A percentile compares a stretch with the other conserved stretches of the same genome.
Conservation (phyloP, 805 yeast genomes). For the Ogataea trehalophila region DNA sequence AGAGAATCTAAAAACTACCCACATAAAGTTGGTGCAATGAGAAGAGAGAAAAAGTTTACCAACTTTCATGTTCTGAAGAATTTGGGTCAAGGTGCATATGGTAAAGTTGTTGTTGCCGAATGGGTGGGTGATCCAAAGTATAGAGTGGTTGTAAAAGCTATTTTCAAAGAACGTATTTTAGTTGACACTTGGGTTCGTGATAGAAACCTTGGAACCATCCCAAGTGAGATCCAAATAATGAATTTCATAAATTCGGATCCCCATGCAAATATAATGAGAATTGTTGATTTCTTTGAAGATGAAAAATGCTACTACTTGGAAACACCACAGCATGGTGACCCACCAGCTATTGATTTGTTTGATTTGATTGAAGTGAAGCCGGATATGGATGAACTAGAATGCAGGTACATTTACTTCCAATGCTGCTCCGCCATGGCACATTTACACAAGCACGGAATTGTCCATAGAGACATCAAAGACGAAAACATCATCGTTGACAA, state of each 20-base stretch:
- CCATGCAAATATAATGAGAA: conserved; percentile 81
- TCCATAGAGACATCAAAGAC: conserved; percentile 92
- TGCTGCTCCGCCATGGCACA: conserved; percentile 75
- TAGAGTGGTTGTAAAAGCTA: conserved; percentile 78
- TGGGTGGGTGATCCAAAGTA: conserved; percentile 59
- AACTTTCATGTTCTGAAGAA: conserved; percentile 70
- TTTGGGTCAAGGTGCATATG: conserved; percentile 97
- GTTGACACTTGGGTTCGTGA: conserved; percentile 98
- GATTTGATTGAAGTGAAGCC: conserved; percentile 86
- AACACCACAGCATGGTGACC: conserved; percentile 83
- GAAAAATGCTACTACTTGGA: conserved; percentile 84
- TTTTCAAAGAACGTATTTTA: conserved; percentile 84
- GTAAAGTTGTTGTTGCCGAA: conserved; percentile 79
- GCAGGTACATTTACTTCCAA: conserved; percentile 73
- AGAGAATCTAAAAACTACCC: conserved; percentile 44
- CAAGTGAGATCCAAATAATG: conserved; percentile 94
- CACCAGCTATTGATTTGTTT: conserved; percentile 89
- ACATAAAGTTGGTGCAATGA: conserved; percentile 54
- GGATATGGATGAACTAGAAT: conserved; percentile 74
- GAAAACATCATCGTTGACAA: conserved; percentile 88
- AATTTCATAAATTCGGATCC: conserved; percentile 70
- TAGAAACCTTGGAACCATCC: conserved; percentile 84
- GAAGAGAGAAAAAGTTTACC: conserved; percentile 64
- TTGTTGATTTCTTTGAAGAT: conserved; percentile 92
- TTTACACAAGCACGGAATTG: conserved; percentile 79